These are phyloP conservation scores for Stachybotrys elegans DNA, from an alignment of 2,329 filamentous ascomycete genomes.

Conservation along the genomic window DNA sequence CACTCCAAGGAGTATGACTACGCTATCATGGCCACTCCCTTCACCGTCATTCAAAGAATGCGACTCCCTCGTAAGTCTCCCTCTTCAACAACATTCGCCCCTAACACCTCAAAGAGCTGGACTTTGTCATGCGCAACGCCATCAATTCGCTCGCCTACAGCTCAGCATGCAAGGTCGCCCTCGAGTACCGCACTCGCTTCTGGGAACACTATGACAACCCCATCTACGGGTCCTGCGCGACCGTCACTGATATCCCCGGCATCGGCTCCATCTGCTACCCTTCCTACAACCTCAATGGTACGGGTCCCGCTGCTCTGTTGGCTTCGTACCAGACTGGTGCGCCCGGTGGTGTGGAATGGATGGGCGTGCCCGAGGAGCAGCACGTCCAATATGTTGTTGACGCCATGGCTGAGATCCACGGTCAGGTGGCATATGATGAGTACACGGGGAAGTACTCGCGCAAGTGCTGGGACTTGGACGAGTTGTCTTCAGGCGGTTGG, in stretches of 20 bases:
- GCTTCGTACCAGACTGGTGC: conserved; percentile 20
- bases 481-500: conserved; percentile 41
- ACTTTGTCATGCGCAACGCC: conserved; percentile 35
- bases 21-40: conserved; percentile 57
- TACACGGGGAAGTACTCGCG: conserved; percentile 4
- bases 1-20: conserved; percentile 57
- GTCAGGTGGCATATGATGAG: conserved; percentile 2
- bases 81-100: conserved; percentile 6
- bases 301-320: conserved; percentile 56
- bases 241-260: conserved; percentile 51
- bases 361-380: conserved; percentile 50
- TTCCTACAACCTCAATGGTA: conserved; percentile 59
- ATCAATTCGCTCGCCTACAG: conserved; percentile 41
- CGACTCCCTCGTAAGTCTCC: conserved; percentile 37
- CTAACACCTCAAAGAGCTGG: conserved; percentile 11
- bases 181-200: conserved; percentile 57
- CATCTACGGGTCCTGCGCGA: conserved; percentile 61
- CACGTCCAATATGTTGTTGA: conserved; percentile 4
- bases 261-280: conserved; percentile 63
- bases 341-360: background rate
- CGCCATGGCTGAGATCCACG: conserved; percentile 5
- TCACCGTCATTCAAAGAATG: conserved; percentile 60
- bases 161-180: conserved; percentile 51
- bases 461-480: conserved; percentile 3
- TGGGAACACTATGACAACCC: conserved; percentile 46